Evolutionary conservation across 2,329 filamentous ascomycete genomes (phyloP).

Genomic region (Davidsoniella eucalypti): DNA sequence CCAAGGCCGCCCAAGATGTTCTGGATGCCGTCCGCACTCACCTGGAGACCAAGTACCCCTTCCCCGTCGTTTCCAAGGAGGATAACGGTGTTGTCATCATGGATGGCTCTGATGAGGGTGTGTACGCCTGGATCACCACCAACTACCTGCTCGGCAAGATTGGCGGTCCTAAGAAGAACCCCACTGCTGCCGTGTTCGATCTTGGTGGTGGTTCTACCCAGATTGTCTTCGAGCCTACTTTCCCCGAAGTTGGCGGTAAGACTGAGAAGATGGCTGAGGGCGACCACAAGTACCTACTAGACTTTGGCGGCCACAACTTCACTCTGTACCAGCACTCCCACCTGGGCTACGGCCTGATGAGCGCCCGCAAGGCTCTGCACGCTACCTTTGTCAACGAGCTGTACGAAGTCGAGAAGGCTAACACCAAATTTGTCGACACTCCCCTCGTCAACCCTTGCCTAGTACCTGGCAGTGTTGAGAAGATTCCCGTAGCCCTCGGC

Average conservation of each 20-base stretch:
- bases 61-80: slow-evolving; percentile 76
- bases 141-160: slow-evolving; percentile 99
- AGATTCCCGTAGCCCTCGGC: slow-evolving; percentile 55
- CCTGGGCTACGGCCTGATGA: slow-evolving; percentile 91
- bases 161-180: slow-evolving; percentile 73
- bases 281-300: slow-evolving; percentile 87
- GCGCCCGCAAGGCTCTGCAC: slow-evolving; percentile 77
- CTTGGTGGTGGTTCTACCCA: slow-evolving; percentile 94
- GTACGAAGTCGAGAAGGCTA: slow-evolving; percentile 42
- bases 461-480: slow-evolving; percentile 52
- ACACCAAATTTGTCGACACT: slow-evolving; percentile 50
- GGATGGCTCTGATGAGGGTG: slow-evolving; percentile 92
- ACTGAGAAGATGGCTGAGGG: slow-evolving; percentile 75
- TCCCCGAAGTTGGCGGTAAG: slow-evolving; percentile 54
- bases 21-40: slow-evolving; percentile 68
- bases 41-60: slow-evolving; percentile 79
- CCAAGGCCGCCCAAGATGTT: slow-evolving; percentile 67
- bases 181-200: slow-evolving; percentile 89
- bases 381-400: slow-evolving; percentile 56
- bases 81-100: slow-evolving; percentile 88
- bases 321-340: slow-evolving; percentile 96
- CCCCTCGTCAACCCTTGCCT: slow-evolving; percentile 76
- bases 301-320: slow-evolving; percentile 81
- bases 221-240: slow-evolving; percentile 95
- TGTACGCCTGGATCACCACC: slow-evolving; percentile 97